Evolutionary conservation across 768 basidiomycete species (phyloP).

Genomic region (Pleurotus eryngii): DNA sequence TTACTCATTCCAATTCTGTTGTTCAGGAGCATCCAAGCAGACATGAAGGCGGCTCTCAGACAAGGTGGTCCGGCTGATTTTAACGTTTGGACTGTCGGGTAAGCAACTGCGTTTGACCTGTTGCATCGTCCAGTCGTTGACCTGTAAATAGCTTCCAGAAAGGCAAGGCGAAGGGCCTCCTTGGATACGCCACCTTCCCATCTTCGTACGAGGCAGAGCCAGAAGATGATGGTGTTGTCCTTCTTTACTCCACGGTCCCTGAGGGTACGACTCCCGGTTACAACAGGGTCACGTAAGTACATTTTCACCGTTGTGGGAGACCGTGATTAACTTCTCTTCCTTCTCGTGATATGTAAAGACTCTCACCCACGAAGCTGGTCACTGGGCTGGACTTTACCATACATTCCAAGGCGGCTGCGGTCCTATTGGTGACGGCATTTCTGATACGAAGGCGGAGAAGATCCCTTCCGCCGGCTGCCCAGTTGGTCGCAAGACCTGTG

Average conservation of each 20-base stretch:
- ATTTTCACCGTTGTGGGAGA: conserved; percentile 15
- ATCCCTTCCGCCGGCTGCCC: conserved; percentile 41
- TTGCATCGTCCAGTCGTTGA: neutral
- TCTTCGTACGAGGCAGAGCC: conserved; percentile 33
- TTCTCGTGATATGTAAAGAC: conserved; percentile 24
- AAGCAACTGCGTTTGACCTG: conserved; percentile 6
- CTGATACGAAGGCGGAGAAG: conserved; percentile 45
- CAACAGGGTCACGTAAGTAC: conserved; percentile 37
- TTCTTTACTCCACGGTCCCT: conserved; percentile 37
- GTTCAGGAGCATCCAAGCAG: conserved; percentile 33
- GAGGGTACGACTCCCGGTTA: conserved; percentile 39
- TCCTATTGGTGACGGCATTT: conserved; percentile 37
- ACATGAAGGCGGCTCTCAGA: conserved; percentile 48
- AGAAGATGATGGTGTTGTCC: conserved; percentile 47
- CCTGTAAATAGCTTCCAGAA: conserved; percentile 28
- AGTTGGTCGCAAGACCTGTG: conserved; percentile 11
- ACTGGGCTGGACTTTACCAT: conserved; percentile 60
- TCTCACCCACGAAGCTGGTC: conserved; percentile 56
- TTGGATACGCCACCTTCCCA: conserved; percentile 57
- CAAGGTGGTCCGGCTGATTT: conserved; percentile 35
- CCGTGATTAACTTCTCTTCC: conserved; percentile 8
- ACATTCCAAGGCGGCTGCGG: conserved; percentile 53
- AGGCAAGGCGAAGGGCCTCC: conserved; percentile 37
- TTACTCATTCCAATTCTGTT: conserved; percentile 42
- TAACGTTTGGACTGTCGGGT: conserved; percentile 53